Percentiles rank a stretch among this genome's conserved stretches.
Evolutionary conservation across 2,329 filamentous ascomycete genomes (phyloP).

Genomic region (Ambrosiella cleistominuta): DNA sequence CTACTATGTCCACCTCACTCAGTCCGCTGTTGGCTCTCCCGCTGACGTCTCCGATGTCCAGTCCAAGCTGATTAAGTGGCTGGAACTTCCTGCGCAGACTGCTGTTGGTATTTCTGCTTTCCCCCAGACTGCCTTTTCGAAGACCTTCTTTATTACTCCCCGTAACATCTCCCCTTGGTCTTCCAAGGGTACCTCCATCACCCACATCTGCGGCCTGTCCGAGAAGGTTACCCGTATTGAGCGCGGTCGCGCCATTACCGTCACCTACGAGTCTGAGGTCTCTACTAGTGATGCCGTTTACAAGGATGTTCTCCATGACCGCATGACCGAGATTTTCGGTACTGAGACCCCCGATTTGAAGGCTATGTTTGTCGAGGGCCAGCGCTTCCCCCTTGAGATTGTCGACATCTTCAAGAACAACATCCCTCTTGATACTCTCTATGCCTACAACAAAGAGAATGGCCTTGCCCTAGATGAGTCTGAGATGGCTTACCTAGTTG

Average conservation of each 20-base stretch:
- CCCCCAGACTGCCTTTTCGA: constrained; percentile 10
- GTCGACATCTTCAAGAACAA: constrained; percentile 54
- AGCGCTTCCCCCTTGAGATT: constrained; percentile 46
- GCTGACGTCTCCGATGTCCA: constrained; percentile 19
- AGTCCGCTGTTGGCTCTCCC: constrained; percentile 12
- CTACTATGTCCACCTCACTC: constrained; percentile 49
- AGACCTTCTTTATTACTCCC: constrained; percentile 50
- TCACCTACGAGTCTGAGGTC: constrained; percentile 34
- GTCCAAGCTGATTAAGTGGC: constrained; percentile 14
- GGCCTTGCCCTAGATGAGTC: constrained; percentile 74
- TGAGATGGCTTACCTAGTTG: constrained; percentile 89
- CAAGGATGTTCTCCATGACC: constrained; percentile 65
- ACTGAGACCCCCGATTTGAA: constrained; percentile 49
- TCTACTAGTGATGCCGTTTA: constrained; percentile 29
- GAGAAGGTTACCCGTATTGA: constrained; percentile 61
- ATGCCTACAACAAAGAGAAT: constrained; percentile 66
- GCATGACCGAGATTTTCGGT: constrained; percentile 81
- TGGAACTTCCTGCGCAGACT: constrained; percentile 11
- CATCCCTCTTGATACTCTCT: constrained; percentile 52
- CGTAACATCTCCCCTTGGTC: constrained; percentile 93
- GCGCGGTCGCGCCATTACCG: constrained; percentile 61
- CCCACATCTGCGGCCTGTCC: constrained; percentile 73
- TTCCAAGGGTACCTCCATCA: constrained; percentile 86
- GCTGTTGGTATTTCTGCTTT: constrained; percentile 1
- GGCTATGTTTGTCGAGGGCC: constrained; percentile 59